These are phyloP conservation scores for Boechera divaricarpa DNA, from an alignment of 345 rosid species.

Conservation along the genomic window DNA sequence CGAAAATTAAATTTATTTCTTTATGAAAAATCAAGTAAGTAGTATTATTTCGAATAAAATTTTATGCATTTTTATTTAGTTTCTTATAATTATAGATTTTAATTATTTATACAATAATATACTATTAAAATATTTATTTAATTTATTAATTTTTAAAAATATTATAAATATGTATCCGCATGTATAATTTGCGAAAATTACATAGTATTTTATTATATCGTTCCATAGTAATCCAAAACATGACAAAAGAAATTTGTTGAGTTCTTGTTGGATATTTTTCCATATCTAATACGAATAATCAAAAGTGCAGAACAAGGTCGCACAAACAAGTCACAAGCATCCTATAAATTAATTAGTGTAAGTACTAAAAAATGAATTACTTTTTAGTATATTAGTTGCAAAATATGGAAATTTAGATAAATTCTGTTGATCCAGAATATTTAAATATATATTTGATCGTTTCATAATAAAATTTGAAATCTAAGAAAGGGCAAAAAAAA, in stretches of 20 bases:
- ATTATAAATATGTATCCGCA: too few species aligned
- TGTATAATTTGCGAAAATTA: too few species aligned
- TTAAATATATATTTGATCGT: neutral
- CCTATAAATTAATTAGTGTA: neutral
- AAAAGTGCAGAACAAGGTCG: conserved; percentile 18
- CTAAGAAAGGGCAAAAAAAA: neutral
- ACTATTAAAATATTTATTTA: too few species aligned
- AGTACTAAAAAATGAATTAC: neutral
- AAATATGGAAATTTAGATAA: conserved; percentile 13
- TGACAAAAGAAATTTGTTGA: conserved; percentile 4
- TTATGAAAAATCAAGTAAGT: too few species aligned
- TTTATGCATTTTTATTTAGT: too few species aligned
- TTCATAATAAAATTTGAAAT: conserved; percentile 24
- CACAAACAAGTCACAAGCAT: neutral
- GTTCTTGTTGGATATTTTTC: conserved; percentile 14
- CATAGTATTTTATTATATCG: neutral
- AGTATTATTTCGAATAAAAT: too few species aligned
- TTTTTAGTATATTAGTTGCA: conserved; percentile 20
- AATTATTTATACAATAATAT: neutral
- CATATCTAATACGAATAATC: conserved; percentile 11
- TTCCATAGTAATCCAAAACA: conserved; percentile 14
- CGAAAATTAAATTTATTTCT: too few species aligned
- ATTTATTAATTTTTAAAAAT: too few species aligned
- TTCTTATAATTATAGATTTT: too few species aligned
- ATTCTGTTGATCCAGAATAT: neutral